Evolutionary conservation across 306 rosid species (phyloP).

Genomic region (Crotalaria pallida): DNA sequence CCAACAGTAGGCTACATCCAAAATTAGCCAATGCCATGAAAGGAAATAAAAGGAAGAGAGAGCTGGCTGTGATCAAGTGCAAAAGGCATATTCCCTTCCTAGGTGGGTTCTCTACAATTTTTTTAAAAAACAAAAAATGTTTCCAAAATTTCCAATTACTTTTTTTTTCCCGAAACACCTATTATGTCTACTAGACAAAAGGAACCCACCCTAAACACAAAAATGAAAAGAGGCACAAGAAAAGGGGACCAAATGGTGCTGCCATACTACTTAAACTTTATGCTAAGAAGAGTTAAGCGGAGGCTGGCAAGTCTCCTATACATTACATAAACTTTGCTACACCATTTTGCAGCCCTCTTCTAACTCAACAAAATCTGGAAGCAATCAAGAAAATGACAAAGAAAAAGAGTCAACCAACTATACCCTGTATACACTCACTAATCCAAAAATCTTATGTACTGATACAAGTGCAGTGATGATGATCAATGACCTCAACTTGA

Average conservation of each 20-base stretch:
- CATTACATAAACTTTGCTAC: slow-evolving; percentile 29
- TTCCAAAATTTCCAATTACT: no score
- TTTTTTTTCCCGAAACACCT: no score
- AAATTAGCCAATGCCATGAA: no score
- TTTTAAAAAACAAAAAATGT: no score
- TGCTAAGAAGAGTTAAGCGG: slow-evolving; percentile 16
- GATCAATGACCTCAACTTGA: slow-evolving; percentile 43
- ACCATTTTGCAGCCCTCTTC: slow-evolving; percentile 38
- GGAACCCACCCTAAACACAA: background rate
- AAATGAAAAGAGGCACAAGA: background rate
- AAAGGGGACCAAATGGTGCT: slow-evolving; percentile 19
- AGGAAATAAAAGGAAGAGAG: no score
- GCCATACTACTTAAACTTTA: slow-evolving; percentile 8
- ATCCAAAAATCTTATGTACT: slow-evolving; percentile 70
- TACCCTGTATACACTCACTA: slow-evolving; percentile 64
- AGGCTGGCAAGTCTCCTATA: slow-evolving; percentile 27
- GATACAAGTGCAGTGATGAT: slow-evolving; percentile 44
- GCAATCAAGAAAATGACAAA: slow-evolving; percentile 20
- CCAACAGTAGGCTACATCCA: background rate
- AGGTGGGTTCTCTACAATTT: no score
- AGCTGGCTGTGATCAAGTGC: no score
- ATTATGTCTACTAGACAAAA: background rate
- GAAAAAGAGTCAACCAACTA: slow-evolving; percentile 45
- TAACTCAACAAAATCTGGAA: slow-evolving; percentile 33
- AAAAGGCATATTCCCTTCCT: no score